Evolutionary conservation across 2,329 filamentous ascomycete genomes (phyloP), one percentile per base, ranked within the genome.

Genomic region (Penicillium sclerotiorum): DNA sequence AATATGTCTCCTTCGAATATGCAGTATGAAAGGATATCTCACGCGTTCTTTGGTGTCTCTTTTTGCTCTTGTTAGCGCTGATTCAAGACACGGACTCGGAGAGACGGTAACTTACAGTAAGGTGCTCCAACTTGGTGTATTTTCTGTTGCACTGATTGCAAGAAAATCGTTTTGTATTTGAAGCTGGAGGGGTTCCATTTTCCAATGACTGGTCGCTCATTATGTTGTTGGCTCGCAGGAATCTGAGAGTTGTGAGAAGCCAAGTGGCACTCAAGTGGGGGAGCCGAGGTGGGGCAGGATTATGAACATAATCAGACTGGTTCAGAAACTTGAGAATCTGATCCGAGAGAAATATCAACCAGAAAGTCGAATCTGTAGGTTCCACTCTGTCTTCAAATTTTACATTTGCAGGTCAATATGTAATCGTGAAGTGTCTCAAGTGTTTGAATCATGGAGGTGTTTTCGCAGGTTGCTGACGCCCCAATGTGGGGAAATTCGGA

Each of bases 81-180:
- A 4, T 30, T 27, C 15, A 20, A n/a, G 13, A 9, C 4, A 8
- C 15, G 36, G 17, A 20, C 17, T 6, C 23, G 11, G 7, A 33
- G 18, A 20, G 21, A 35, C 21, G 11, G 15, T 11, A 25, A 53
- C 50, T 23, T 46, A 59, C 54, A 13, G 43, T 56, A 8, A 60
- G 43, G 41, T 60, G 58, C 22, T 59, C 58, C 11, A 53, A 33
- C 41, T 57, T 60, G 8, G 58, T 56, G 23, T 60, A 60, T n/a
- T 22, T 36, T 38, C 45, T 56, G 41, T 36, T 37, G 39, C 58
- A 60, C 28, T 50, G 41, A 2, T 25, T 15, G 13, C 58, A 59
- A 17, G 46, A 35, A 21, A 59, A 60, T 11, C 50, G 27, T 13
- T 27, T n/a, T n/a, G n/a, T 22, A 35, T 12, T 11, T 21, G 40